Evolutionary conservation across 257 asterid species (phyloP), one percentile per base, ranked within the genome.

Genomic region (Solanum infundibuliforme): DNA sequence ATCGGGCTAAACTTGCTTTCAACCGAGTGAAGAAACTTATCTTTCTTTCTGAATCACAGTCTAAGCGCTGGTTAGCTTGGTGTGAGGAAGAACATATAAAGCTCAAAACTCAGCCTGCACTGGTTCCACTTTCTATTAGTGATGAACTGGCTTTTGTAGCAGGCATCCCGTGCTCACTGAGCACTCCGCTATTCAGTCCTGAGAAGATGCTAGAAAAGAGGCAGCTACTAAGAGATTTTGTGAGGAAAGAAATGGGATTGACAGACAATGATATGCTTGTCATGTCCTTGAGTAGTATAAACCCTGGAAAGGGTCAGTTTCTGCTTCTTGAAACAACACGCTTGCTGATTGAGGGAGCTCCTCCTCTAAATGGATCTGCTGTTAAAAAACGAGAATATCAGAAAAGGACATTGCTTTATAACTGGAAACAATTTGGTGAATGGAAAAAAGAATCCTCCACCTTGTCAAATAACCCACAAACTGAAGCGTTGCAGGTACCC

Each of bases 81-180:
- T 95, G 99, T 60, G 92, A 94, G 90, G 98, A 97, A 89, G 99
- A 96, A 88, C 93, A 95, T 18, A 95, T 97, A 89, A 88, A 88
- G 52, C 83, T 97, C 84, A 97, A 94, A 91, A 92, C 96, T n/a
- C 92, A 92, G 84, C 98, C 98, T 12, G 94, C 91, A 13, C 82
- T 97, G 83, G 87, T 97, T 29, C 99, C 99, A 3, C 99, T 97
- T 76, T 97, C 99, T 4, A 94, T 97, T 86, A 97, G 93, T 83
- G 99, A 97, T 87, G 99, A 96, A 93, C 95, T 97, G 73, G 98
- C 98, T 72, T 97, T 96, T 90, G 98, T 89, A 88, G 98, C 99
- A 8, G 99, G 98, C 88, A 94, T 96, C 69, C 69, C 95, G 43
- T 94, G 93, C 89, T 96, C 99, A 3, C 86, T 96, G 31, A 96